Percentiles rank a stretch among this genome's conserved stretches.
Conservation (phyloP, 176 grass and related monocot genomes). For the Phyllostachys edulis region DNA sequence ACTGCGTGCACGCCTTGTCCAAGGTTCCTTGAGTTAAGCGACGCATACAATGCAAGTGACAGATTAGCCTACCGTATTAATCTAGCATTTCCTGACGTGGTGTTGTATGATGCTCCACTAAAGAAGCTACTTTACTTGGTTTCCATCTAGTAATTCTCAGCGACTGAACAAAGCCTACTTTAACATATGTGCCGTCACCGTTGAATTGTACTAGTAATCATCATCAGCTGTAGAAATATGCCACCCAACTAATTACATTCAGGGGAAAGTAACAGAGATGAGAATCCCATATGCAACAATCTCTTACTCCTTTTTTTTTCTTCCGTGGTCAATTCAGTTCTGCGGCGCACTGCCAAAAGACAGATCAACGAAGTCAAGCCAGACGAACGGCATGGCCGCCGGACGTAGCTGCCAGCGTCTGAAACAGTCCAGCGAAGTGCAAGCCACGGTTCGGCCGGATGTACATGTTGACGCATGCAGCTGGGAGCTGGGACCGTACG, state of each 20-base stretch:
- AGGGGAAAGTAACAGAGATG: background rate
- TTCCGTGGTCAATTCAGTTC: conserved; percentile 14
- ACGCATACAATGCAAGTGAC: conserved; percentile 8
- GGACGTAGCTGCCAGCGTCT: background rate
- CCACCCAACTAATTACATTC: background rate
- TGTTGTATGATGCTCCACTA: background rate
- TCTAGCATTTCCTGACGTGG: background rate
- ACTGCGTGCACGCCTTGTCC: background rate
- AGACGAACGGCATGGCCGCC: background rate
- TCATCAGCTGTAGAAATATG: background rate
- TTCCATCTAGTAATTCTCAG: background rate
- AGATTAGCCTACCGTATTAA: background rate
- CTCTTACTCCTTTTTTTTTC: background rate
- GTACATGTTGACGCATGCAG: background rate
- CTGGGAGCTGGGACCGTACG: background rate
- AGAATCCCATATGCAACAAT: background rate
- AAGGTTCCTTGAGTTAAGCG: background rate
- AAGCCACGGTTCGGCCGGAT: background rate
- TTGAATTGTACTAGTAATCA: background rate
- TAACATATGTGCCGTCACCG: background rate
- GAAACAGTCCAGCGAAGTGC: background rate
- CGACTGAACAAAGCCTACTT: background rate
- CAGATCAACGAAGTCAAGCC: background rate
- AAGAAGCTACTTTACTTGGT: background rate
- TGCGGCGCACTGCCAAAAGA: background rate